These are phyloP conservation scores for Zoysia pacifica DNA, from an alignment of 176 grass and related monocot species.

Conservation along the genomic window DNA sequence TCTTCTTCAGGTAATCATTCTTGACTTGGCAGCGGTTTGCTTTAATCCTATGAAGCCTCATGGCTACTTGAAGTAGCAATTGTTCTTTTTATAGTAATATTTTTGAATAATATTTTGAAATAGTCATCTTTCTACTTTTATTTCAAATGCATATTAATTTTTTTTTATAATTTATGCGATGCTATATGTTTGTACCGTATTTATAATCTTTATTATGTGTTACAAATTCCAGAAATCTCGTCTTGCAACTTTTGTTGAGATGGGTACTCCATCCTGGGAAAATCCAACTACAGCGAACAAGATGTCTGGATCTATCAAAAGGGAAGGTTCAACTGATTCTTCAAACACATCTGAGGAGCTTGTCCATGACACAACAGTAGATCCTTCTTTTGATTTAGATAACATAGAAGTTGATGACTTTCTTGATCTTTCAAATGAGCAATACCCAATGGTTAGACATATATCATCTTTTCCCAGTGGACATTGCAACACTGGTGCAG, in stretches of 20 bases:
- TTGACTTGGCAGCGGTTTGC: constrained; percentile 32
- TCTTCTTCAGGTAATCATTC: constrained; percentile 84
- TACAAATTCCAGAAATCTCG: constrained; percentile 79
- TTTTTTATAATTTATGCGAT: constrained; percentile 15
- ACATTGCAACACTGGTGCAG: constrained; percentile 35
- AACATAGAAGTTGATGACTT: constrained; percentile 59
- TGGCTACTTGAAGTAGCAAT: constrained; percentile 25
- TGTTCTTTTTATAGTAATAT: constrained; percentile 20
- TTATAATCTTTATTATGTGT: constrained; percentile 30
- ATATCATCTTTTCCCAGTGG: constrained; percentile 49
- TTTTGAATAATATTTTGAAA: not conserved
- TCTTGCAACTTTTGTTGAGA: constrained; percentile 89
- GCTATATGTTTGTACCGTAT: constrained; percentile 27
- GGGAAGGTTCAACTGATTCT: constrained; percentile 46
- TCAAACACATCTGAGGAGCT: constrained; percentile 53
- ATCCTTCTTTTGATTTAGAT: constrained; percentile 64
- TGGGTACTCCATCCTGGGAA: constrained; percentile 86
- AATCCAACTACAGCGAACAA: constrained; percentile 41
- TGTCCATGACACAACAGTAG: constrained; percentile 33
- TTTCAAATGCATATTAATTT: not conserved
- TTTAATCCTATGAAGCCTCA: constrained; percentile 40
- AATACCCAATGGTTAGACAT: constrained; percentile 60
- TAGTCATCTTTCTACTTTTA: not conserved
- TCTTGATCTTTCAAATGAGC: constrained; percentile 63
- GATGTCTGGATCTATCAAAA: constrained; percentile 39